phyloP scores from a whole-genome alignment of 306 rosid species.

The Vigna angularis region DNA sequence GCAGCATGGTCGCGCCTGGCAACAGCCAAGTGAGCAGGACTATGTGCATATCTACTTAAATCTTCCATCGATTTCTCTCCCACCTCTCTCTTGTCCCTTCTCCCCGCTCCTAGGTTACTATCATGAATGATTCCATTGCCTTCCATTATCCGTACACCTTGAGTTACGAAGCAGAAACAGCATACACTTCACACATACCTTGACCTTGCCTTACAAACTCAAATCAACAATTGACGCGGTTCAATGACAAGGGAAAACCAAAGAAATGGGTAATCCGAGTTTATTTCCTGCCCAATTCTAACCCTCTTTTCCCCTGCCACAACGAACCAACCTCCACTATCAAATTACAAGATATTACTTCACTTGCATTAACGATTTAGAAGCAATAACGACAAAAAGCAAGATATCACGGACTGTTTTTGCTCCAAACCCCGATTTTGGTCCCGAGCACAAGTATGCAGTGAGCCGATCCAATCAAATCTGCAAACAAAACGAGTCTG shows the following conservation, averaged over 20 bases:
- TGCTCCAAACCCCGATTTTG: constrained; percentile 13
- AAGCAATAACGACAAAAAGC: constrained; percentile 30
- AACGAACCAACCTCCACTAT: constrained; percentile 31
- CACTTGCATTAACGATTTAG: constrained; percentile 32
- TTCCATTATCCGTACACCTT: constrained; percentile 55
- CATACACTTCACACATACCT: constrained; percentile 40
- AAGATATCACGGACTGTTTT: constrained; percentile 32
- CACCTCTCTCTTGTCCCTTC: constrained; percentile 48
- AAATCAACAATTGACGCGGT: constrained; percentile 38
- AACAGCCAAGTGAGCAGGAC: constrained; percentile 92
- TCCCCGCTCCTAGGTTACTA: constrained; percentile 46
- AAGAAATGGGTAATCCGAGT: constrained; percentile 41
- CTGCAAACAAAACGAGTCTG: constrained; percentile 52
- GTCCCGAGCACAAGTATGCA: constrained; percentile 30
- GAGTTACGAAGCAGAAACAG: constrained; percentile 45
- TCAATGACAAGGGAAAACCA: constrained; percentile 37
- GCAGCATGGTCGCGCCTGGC: constrained; percentile 74
- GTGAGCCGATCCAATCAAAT: constrained; percentile 61
- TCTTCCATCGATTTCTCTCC: constrained; percentile 72
- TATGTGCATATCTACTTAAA: constrained; percentile 74
- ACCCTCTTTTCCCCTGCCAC: constrained; percentile 52
- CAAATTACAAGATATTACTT: constrained; percentile 31
- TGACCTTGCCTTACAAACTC: constrained; percentile 18
- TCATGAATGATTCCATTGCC: constrained; percentile 46
- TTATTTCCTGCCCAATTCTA: constrained; percentile 8